Base-by-base conservation (phyloP, 805 yeast species). In the Yarrowia deformans region DNA sequence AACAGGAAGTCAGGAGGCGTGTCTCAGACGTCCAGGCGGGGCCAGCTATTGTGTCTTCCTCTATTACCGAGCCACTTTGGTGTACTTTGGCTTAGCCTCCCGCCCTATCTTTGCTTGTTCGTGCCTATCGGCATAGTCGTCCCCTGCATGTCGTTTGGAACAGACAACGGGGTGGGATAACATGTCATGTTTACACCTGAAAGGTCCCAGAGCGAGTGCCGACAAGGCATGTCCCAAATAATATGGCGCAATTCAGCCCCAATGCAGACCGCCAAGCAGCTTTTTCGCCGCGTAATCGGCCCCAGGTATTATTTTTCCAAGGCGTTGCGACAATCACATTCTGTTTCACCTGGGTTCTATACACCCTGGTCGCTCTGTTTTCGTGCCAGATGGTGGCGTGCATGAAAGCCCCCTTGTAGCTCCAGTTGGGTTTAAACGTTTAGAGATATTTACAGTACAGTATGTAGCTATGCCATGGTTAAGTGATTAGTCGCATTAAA, bases 351-450 rank as follows among this genome's bases (percentile, higher is more conserved):
- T 42, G 29, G 39, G 46, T 6, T 32, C 10, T 18, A 13, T 39
- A 43, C 50, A 60, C 66, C 66, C 66, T 34, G 34, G 66, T 60
- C 66, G 66, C 42, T 32, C 66, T 60, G 66, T 60, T 60, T 60
- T 60, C 66, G 66, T 45, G 66, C 63, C 63, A 56, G 29, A 40
- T 37, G 48, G 63, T 42, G 63, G 48, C 63, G 63, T 56, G 63
- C 63, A 56, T 23, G 37, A 8, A 34, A 9, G 10, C 29, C 29
- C 29, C 29, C 29, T 23, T 23, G 18, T 54, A 54, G 32, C 42
- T 19, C 45, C 8, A 3, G 34, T 19, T 12, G 60, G 45, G 60
- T 54, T 52, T 54, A 45, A 54, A 54, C 60, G 60, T 54, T 45
- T 35, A 23, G 60, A 54, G 45, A 19, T 37, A 37, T 37, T 35